These are phyloP conservation scores for Trichoderma simmonsii DNA, from an alignment of 2,329 filamentous ascomycete genomes.

Conservation along the genomic window DNA sequence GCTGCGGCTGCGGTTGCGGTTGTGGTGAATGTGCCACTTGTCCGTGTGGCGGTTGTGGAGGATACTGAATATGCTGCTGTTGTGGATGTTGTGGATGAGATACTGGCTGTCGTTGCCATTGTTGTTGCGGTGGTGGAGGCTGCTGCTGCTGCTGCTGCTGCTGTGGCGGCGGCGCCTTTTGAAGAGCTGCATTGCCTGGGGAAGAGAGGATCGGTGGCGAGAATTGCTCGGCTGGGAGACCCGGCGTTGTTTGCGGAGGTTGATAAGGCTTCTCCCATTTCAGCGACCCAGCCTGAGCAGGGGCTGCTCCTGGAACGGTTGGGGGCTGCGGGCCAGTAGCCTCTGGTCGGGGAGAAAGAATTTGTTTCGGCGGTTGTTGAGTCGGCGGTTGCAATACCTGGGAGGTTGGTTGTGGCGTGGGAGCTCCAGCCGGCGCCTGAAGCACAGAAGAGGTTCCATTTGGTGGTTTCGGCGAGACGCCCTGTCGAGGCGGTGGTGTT, in stretches of 20 bases:
- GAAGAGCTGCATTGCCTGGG: constrained; percentile 24
- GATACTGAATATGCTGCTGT: constrained; percentile 22
- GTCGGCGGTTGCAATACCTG: constrained; percentile 33
- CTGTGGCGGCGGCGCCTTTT: constrained; percentile 24
- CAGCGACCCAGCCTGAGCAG: constrained; percentile 28
- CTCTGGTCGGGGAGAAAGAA: constrained; percentile 36
- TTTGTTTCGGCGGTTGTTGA: constrained; percentile 31
- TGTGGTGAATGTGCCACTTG: constrained; percentile 24
- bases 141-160: constrained; percentile 25
- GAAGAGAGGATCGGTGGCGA: constrained; percentile 24
- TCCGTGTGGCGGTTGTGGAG: constrained; percentile 21
- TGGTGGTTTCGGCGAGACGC: constrained; percentile 31
- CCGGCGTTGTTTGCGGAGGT: constrained; percentile 29
- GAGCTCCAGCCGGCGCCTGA: constrained; percentile 36
- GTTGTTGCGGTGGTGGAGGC: constrained; percentile 22
- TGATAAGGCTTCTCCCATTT: constrained; percentile 45
- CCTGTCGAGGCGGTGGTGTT: constrained; percentile 29
- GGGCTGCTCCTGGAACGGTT: constrained; percentile 25
- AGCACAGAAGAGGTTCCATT: constrained; percentile 33
- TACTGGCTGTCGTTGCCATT: constrained; percentile 21
- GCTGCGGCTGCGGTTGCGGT: not conserved
- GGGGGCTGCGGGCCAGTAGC: constrained; percentile 26
- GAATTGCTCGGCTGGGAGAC: constrained; percentile 27
- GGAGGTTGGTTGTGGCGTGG: constrained; percentile 28
- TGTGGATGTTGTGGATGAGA: constrained; percentile 23